phyloP scores from a whole-genome alignment of 2,329 filamentous ascomycete genomes.

The Pyricularia grisea region DNA sequence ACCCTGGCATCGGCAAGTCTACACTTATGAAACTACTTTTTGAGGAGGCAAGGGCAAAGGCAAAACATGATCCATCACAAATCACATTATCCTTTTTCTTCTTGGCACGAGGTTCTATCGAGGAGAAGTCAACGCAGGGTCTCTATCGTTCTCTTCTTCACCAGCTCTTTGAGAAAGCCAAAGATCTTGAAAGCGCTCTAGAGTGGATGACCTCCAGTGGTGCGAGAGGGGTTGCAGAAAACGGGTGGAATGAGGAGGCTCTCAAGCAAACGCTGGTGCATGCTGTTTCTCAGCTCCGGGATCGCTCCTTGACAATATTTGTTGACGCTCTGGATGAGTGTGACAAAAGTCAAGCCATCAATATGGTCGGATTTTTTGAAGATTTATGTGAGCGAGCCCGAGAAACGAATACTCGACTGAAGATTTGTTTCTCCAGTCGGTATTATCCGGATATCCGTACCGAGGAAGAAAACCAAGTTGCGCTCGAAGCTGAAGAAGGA shows the following conservation, averaged over 20 bases:
- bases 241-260: slow-evolving; percentile 6
- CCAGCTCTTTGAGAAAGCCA: slow-evolving; percentile 8
- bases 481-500: slow-evolving; percentile 24
- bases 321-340: slow-evolving; percentile 41
- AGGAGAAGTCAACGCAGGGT: slow-evolving; percentile 33
- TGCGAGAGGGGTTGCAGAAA: neutral
- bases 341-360: slow-evolving; percentile 27
- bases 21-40: slow-evolving; percentile 30
- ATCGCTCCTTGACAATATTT: slow-evolving; percentile 13
- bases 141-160: slow-evolving; percentile 37
- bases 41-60: slow-evolving; percentile 7
- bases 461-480: slow-evolving; percentile 15
- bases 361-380: slow-evolving; percentile 34
- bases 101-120: slow-evolving; percentile 29
- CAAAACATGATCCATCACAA: neutral
- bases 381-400: slow-evolving; percentile 20
- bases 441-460: slow-evolving; percentile 34
- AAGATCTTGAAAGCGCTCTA: slow-evolving; percentile 21
- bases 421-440: slow-evolving; percentile 34
- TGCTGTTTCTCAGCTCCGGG: slow-evolving; percentile 9
- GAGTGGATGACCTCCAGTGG: slow-evolving; percentile 9
- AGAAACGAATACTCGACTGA: slow-evolving; percentile 11
- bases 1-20: slow-evolving; percentile 31
- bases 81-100: slow-evolving; percentile 33
- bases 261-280: slow-evolving; percentile 9